Conservation (phyloP, 2,329 filamentous ascomycete genomes). For the Pseudogymnoascus sp. region DNA sequence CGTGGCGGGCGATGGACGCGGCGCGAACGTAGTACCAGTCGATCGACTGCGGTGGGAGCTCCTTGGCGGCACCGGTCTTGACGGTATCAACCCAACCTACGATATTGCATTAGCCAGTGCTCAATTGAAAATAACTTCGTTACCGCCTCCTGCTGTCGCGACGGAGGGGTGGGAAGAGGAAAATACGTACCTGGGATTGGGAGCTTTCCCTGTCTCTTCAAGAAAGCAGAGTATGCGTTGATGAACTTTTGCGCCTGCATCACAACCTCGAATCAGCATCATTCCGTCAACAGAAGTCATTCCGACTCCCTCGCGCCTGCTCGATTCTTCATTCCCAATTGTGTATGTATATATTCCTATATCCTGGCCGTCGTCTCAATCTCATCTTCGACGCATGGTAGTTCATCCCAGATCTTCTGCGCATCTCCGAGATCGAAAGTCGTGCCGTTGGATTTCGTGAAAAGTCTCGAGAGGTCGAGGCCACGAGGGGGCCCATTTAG, state of each 20-base stretch:
- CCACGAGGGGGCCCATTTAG: constrained; percentile 17
- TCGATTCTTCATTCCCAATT: constrained; percentile 31
- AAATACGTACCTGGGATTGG: constrained; percentile 69
- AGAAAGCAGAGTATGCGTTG: constrained; percentile 73
- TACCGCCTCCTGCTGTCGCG: not conserved
- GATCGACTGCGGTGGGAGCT: constrained; percentile 94
- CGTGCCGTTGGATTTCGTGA: constrained; percentile 7
- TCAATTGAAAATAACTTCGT: not conserved
- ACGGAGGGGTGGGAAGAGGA: not conserved
- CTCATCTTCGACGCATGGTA: constrained; percentile 9
- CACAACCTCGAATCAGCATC: constrained; percentile 49
- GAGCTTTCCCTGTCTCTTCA: constrained; percentile 92
- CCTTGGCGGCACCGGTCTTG: constrained; percentile 94
- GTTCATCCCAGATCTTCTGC: constrained; percentile 6
- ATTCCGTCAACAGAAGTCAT: constrained; percentile 67
- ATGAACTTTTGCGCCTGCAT: constrained; percentile 81
- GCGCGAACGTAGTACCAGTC: constrained; percentile 95
- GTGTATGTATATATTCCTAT: constrained; percentile 7
- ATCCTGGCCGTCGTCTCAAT: constrained; percentile 5
- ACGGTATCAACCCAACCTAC: constrained; percentile 98
- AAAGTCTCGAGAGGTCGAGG: not conserved
- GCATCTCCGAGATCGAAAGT: constrained; percentile 8
- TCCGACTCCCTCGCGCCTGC: constrained; percentile 66
- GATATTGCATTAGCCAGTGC: not conserved
- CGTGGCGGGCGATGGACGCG: constrained; percentile 90